Percentiles rank a stretch among this genome's conserved stretches.
Conservation (phyloP, 2,329 filamentous ascomycete genomes). For the Epichloe uncinata region DNA sequence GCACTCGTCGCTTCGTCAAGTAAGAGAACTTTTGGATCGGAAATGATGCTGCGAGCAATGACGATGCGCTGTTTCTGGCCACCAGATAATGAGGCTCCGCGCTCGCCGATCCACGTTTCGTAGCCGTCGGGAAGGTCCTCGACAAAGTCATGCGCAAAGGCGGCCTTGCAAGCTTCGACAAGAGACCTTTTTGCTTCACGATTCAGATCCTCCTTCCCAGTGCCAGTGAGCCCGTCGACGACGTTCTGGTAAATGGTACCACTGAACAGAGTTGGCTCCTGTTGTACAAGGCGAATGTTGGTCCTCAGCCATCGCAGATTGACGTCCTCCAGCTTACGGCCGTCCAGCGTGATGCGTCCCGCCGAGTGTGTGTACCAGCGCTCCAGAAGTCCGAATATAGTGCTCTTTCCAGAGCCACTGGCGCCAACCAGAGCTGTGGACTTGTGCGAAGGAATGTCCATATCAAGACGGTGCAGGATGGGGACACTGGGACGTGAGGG, state of each 20-base stretch:
- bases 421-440: conserved; percentile 43
- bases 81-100: conserved; percentile 50
- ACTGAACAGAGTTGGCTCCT: conserved; percentile 41
- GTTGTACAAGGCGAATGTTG: conserved; percentile 37
- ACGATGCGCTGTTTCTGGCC: conserved; percentile 55
- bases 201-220: conserved; percentile 12
- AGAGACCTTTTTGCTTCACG: conserved; percentile 28
- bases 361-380: conserved; percentile 42
- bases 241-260: conserved; percentile 41
- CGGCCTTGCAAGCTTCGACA: conserved; percentile 32
- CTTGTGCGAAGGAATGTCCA: conserved; percentile 31
- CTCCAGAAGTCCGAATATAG: conserved; percentile 42
- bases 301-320: conserved; percentile 40
- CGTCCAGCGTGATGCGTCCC: conserved; percentile 32
- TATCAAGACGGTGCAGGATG: conserved; percentile 28
- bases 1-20: conserved; percentile 58
- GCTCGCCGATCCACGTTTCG: conserved; percentile 48
- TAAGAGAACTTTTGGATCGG: conserved; percentile 48
- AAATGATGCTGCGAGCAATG: conserved; percentile 53
- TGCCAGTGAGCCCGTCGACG: conserved; percentile 27
- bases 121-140: conserved; percentile 39
- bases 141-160: conserved; percentile 42
- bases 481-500: conserved; percentile 39
- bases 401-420: conserved; percentile 46
- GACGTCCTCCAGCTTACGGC: conserved; percentile 25